Conservation (phyloP, 169 alveolate species). For the Eimeria tenella region DNA sequence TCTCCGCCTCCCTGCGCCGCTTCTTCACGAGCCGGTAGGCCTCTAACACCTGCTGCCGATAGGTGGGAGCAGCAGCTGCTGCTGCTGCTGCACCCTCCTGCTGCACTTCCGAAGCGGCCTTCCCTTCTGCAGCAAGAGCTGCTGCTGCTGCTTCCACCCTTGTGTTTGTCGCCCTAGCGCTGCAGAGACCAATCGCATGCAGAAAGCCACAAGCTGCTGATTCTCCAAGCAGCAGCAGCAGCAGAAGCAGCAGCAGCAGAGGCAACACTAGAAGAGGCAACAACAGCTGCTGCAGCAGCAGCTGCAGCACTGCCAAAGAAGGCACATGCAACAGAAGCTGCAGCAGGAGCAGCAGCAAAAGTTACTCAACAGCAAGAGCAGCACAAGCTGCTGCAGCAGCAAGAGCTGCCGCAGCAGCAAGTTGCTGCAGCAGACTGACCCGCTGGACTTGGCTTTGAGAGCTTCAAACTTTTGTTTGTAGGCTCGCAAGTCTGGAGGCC, state of each 20-base stretch:
- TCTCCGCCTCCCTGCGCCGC: neutral
- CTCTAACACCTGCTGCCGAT: constrained; percentile 37
- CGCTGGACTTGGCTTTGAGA: constrained; percentile 3
- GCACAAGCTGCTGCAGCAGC: neutral
- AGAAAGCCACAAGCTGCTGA: neutral
- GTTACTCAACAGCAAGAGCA: neutral
- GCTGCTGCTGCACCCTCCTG: neutral
- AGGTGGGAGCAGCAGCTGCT: constrained; percentile 14
- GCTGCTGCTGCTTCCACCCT: constrained; percentile 20
- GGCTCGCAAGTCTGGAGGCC: constrained; percentile 37
- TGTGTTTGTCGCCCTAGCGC: neutral
- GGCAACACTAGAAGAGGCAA: too few species aligned
- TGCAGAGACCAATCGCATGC: neutral
- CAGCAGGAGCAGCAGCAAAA: neutral
- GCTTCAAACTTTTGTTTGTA: neutral
- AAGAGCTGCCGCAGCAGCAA: neutral
- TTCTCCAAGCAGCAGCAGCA: neutral
- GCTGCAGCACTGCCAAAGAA: too few species aligned
- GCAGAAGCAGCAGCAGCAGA: too few species aligned
- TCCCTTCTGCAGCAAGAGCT: constrained; percentile 3
- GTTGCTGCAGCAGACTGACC: neutral
- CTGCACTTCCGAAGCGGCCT: neutral
- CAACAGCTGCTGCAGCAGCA: too few species aligned
- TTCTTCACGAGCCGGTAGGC: constrained; percentile 16
- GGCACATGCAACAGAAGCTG: neutral